Conservation (phyloP, 2,329 filamentous ascomycete genomes). For the Sporothrix globosa region DNA sequence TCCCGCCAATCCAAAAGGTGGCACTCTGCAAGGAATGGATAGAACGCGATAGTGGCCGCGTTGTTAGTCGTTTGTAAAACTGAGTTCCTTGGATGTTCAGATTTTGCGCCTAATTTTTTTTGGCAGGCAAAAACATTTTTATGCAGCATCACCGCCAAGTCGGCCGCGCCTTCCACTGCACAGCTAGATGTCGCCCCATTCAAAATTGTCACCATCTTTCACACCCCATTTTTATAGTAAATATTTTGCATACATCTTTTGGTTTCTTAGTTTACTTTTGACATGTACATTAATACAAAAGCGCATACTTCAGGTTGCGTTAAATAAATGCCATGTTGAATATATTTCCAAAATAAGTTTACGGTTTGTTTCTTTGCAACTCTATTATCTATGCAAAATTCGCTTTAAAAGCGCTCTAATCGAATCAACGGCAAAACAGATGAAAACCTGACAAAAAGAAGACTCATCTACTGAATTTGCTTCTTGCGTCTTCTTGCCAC, state of each 20-base stretch:
- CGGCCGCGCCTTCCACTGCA: neutral
- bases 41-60: neutral
- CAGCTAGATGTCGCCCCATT: neutral
- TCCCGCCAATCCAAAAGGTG: no score
- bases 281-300: no score
- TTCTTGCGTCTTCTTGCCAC: neutral
- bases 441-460: neutral
- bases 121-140: slow-evolving; percentile 15
- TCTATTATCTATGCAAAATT: neutral
- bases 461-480: no score
- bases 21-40: neutral
- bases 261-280: no score
- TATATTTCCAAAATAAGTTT: no score
- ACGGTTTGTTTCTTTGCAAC: neutral
- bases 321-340: no score
- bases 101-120: slow-evolving; percentile 11
- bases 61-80: neutral
- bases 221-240: no score
- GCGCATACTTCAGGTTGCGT: no score
- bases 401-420: neutral
- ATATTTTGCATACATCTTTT: no score
- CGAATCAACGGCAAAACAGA: no score
- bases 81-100: neutral
- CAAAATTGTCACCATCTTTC: neutral
- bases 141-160: slow-evolving; percentile 1